Evolutionary conservation across 768 basidiomycete genomes (phyloP).

Genomic region (Holtermannia corniformis): DNA sequence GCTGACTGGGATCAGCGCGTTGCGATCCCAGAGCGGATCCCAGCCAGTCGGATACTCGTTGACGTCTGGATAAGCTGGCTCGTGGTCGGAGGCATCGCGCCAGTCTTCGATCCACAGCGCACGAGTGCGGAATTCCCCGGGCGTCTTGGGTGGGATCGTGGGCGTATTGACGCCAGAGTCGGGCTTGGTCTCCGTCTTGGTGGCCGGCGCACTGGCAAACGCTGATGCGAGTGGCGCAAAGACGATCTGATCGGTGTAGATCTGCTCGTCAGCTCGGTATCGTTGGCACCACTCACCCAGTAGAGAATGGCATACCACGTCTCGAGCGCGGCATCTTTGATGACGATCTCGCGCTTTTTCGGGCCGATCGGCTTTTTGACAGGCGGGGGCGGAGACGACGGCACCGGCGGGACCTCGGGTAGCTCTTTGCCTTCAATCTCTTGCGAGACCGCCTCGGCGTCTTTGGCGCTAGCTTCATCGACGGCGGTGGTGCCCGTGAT

Average conservation of each 20-base stretch:
- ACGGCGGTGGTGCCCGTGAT: too few relatives aligned
- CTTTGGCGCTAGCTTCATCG: too few relatives aligned
- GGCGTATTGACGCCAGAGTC: constrained; percentile 17
- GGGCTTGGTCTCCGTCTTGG: background rate
- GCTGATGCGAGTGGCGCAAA: constrained; percentile 73
- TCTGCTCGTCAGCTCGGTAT: constrained; percentile 8
- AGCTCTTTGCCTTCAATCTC: too few relatives aligned
- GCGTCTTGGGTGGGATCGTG: constrained; percentile 3
- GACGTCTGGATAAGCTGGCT: background rate
- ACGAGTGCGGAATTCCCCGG: constrained; percentile 9
- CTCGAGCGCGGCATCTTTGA: constrained; percentile 54
- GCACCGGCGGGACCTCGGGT: too few relatives aligned
- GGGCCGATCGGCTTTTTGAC: constrained; percentile 38
- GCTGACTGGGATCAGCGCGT: constrained; percentile 62
- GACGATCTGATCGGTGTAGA: constrained; percentile 50
- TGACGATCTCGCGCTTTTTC: constrained; percentile 49
- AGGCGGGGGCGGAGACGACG: background rate
- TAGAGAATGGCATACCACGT: constrained; percentile 63
- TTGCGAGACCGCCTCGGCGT: too few relatives aligned
- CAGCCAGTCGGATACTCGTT: constrained; percentile 1
- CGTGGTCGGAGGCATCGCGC: constrained; percentile 44
- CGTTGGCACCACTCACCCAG: constrained; percentile 50
- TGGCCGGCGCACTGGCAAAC: constrained; percentile 45
- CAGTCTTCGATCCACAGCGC: constrained; percentile 66
- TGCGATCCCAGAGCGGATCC: constrained; percentile 44